Evolutionary conservation across 1,284 basidiomycete species (phyloP), one percentile per base, ranked within the genome.

Genomic region (Boletus smithii): DNA sequence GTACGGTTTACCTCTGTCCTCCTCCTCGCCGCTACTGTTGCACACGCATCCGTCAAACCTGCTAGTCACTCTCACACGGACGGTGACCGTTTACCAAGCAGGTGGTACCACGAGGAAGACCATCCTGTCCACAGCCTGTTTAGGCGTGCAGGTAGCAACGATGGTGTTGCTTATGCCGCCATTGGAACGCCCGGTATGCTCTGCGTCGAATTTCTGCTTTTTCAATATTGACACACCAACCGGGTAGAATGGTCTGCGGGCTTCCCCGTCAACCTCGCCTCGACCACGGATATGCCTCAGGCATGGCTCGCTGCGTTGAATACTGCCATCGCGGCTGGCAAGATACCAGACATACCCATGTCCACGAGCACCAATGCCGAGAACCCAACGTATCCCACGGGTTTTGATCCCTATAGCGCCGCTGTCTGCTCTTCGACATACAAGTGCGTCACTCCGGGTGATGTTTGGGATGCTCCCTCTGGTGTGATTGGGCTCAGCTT

Each of bases 391-490:
- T 87, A 88, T 55, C 79, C 82, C 8, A 22, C 57, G 9, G 77
- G 76, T 17, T 57, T 68, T 39, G 73, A 86, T 58, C 81, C 84
- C 8, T 71, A 60, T 44, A 66, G 77, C 41, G 60, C 69, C 6
- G 56, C 69, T 8, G 70, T 90, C 48, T 90, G 87, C 67, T 87
- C 87, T 3, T 71, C 79, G 7, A 81, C 81, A 0, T 79, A 77
- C 67, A 77, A 82, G 57, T 91, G 89, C 64, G 59, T 69, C 37
- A 76, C 72, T 46, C 54, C 73, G 4, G 79, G 67, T 14, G 83
- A 88, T 56, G 60, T 88, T 42, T 89, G 84, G 84, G 79, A 90
- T 55, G 84, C 80, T 3, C 88, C 87, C 2, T 59, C 73, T 30
- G 80, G 80, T 22, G 62, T 71, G 24, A 69, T 88, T 53, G 83